phyloP scores from a whole-genome alignment of 2,329 filamentous ascomycete genomes.

The Decorospora gaudefroyi region DNA sequence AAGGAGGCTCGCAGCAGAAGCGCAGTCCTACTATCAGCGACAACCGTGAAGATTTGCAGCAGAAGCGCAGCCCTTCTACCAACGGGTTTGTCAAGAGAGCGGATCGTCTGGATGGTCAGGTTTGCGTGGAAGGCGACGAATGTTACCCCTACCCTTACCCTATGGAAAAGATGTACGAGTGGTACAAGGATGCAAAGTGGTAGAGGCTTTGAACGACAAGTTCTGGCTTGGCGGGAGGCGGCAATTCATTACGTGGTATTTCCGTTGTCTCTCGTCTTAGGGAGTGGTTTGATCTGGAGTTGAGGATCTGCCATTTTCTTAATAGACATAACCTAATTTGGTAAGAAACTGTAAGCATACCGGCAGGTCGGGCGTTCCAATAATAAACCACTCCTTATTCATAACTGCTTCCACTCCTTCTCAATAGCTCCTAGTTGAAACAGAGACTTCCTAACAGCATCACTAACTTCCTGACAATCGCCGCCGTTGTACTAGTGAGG shows the following conservation, averaged over 20 bases:
- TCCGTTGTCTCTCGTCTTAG: not conserved
- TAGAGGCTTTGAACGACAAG: slow-evolving; percentile 1
- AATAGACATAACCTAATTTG: not conserved
- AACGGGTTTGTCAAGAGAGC: slow-evolving; percentile 10
- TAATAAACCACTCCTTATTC: not conserved
- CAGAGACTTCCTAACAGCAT: no score
- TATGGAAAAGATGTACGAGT: slow-evolving; percentile 14
- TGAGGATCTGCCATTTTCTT: not conserved
- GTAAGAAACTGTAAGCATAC: not conserved
- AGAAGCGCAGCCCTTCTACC: slow-evolving; percentile 4
- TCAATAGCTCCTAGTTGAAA: no score
- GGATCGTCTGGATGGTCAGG: slow-evolving; percentile 1
- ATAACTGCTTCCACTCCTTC: not conserved
- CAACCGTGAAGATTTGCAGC: slow-evolving; percentile 1
- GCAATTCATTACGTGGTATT: not conserved
- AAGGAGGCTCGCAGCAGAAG: slow-evolving; percentile 3
- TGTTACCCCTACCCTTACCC: slow-evolving; percentile 10
- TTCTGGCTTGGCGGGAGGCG: not conserved
- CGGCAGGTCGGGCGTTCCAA: not conserved
- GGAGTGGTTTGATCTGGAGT: not conserved
- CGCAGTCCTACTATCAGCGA: slow-evolving; percentile 2
- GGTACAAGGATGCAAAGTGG: slow-evolving; percentile 1
- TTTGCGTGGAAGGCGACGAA: slow-evolving; percentile 5
- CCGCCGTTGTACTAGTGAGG: no score
- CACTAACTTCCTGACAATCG: no score